phyloP scores from a whole-genome alignment of 345 rosid species.

The Balakata baccata region DNA sequence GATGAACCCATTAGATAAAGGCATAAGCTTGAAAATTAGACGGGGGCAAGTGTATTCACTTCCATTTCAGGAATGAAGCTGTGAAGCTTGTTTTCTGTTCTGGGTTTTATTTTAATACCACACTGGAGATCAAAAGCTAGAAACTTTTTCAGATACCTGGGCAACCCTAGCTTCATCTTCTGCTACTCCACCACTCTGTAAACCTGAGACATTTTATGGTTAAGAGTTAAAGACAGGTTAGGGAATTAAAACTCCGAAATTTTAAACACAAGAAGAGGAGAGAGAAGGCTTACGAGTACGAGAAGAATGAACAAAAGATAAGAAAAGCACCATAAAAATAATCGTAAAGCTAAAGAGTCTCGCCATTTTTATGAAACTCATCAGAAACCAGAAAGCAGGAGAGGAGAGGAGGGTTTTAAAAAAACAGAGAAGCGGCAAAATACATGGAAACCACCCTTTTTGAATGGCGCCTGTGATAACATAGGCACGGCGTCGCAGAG shows the following conservation, averaged over 20 bases:
- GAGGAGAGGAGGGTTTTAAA: background rate
- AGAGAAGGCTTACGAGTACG: constrained; percentile 17
- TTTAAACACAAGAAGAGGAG: background rate
- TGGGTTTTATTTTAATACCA: too few species aligned
- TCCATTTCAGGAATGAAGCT: too few species aligned
- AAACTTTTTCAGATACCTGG: constrained; percentile 12
- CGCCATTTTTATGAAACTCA: constrained; percentile 19
- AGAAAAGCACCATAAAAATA: constrained; percentile 18
- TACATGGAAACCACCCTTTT: too few species aligned
- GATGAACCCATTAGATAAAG: background rate
- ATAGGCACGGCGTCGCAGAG: background rate
- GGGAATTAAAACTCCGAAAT: constrained; percentile 1
- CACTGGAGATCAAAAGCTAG: too few species aligned
- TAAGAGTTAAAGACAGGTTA: background rate
- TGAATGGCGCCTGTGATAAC: background rate
- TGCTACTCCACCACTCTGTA: constrained; percentile 14
- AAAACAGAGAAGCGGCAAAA: background rate
- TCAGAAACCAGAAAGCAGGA: background rate
- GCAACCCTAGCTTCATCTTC: background rate
- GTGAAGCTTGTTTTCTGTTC: too few species aligned
- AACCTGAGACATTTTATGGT: constrained; percentile 17
- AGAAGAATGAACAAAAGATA: constrained; percentile 25
- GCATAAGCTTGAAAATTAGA: background rate
- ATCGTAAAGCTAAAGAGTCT: constrained; percentile 21
- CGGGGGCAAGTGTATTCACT: too few species aligned